A percentile compares a stretch with the other conserved stretches of the same genome.
These are phyloP conservation scores for Rutstroemia sydowiana DNA, from an alignment of 2,329 filamentous ascomycete species.

Conservation along the genomic window DNA sequence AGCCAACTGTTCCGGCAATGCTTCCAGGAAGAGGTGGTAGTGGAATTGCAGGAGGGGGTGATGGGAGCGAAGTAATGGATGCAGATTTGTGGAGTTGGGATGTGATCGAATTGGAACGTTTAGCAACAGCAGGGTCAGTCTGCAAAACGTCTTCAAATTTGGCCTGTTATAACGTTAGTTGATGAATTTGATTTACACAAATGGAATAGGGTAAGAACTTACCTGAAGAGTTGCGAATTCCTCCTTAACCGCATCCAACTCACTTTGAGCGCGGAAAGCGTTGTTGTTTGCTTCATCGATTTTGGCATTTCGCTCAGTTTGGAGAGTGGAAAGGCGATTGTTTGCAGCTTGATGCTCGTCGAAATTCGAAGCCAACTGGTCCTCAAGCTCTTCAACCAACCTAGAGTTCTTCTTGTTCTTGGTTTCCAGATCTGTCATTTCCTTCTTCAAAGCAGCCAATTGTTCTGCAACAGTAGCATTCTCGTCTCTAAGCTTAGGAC, in stretches of 20 bases:
- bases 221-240: slow-evolving; percentile 68
- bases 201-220: slow-evolving; percentile 12
- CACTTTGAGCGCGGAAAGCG: slow-evolving; percentile 54
- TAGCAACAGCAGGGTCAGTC: slow-evolving; percentile 30
- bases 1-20: slow-evolving; percentile 37
- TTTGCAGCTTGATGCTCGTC: slow-evolving; percentile 82
- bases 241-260: slow-evolving; percentile 59
- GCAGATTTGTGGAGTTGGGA: slow-evolving; percentile 65
- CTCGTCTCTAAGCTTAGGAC: slow-evolving; percentile 36
- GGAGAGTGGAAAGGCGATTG: slow-evolving; percentile 78
- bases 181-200: neutral
- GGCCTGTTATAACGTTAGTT: slow-evolving; percentile 36
- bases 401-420: slow-evolving; percentile 86
- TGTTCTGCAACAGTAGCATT: slow-evolving; percentile 47
- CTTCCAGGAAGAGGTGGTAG: slow-evolving; percentile 76
- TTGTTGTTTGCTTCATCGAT: slow-evolving; percentile 71
- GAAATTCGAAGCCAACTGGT: slow-evolving; percentile 90
- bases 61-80: slow-evolving; percentile 78
- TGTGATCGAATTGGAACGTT: slow-evolving; percentile 48
- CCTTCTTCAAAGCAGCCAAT: slow-evolving; percentile 56
- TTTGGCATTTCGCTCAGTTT: slow-evolving; percentile 65
- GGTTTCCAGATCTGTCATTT: slow-evolving; percentile 53
- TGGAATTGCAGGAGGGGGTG: slow-evolving; percentile 91
- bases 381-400: slow-evolving; percentile 90
- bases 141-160: slow-evolving; percentile 49